These are phyloP conservation scores for Lycium ferocissimum DNA, from an alignment of 257 asterid genomes.

Conservation along the genomic window DNA sequence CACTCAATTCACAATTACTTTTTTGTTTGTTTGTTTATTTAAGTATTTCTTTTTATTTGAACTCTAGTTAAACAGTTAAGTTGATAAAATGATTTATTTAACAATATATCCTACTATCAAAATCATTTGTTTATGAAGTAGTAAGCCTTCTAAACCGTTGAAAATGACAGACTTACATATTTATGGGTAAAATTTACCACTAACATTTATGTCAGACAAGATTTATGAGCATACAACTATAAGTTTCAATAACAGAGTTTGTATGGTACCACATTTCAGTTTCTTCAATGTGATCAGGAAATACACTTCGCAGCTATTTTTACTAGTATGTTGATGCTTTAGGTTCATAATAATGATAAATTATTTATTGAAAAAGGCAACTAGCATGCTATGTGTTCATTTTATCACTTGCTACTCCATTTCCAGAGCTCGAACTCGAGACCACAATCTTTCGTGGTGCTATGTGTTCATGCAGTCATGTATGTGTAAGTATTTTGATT, in stretches of 20 bases:
- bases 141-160: neutral
- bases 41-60: neutral
- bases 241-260: no score
- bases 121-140: neutral
- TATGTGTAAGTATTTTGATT: neutral
- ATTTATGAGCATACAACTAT: no score
- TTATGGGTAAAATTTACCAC: no score
- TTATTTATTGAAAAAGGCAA: neutral
- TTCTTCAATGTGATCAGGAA: neutral
- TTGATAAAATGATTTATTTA: neutral
- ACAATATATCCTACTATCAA: neutral
- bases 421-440: neutral
- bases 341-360: neutral
- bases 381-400: neutral
- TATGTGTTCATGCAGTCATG: neutral
- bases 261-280: neutral
- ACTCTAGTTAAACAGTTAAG: neutral
- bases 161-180: neutral
- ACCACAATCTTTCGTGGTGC: no score
- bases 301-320: neutral
- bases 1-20: neutral
- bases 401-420: neutral
- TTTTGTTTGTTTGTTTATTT: no score
- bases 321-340: neutral
- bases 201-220: no score